Base-by-base conservation (phyloP, 768 basidiomycete species). In the Termitomyces sp. region DNA sequence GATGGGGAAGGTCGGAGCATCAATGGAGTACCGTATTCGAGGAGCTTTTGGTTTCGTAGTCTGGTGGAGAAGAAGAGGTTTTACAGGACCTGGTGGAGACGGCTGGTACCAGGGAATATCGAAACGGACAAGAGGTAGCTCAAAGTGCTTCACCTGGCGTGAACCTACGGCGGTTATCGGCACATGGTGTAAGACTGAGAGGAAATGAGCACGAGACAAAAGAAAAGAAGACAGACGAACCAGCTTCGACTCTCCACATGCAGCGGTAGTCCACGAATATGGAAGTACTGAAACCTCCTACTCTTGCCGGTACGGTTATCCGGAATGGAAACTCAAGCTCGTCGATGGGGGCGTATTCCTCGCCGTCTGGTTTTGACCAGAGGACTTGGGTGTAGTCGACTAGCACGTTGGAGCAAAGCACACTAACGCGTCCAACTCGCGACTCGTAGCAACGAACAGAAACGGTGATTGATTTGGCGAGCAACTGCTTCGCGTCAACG, bases 401-500 rank as follows among this genome's bases (percentile, higher is more conserved):
- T 60, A 92, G 79, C 31, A 89, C 62, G 53, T 87, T 88, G 36
- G 85, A 82, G 44, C 82, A 80, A 26, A 77, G 60, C 16, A 79
- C 70, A 53, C 82, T 82, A 56, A 85, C 72, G 60, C 83, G 84
- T 58, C 82, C 82, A 51, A 85, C 71, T 32, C 90, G 83, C 42
- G 86, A 78, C 75, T 94, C 91, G 68, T 92, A 92, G 71, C 91
- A 94, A 44, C 90, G 82, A 44, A 94, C 81, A n/a, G 85, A 81
- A 64, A 96, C 77, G 51, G 81, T 78, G 63, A 92, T 72, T 41
- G 84, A 82, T 63, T 80, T 85, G 62, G 86, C 85, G 10, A 75
- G 82, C 55, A 94, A 76, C 18, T 77, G 79, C 68, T 85, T 89
- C 27, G 74, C 74, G 72, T 92, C 91, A 20, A 80, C 79, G 63